Base-by-base conservation (phyloP, 371 early-diverging fungal species). In the Mucor ambiguus region DNA sequence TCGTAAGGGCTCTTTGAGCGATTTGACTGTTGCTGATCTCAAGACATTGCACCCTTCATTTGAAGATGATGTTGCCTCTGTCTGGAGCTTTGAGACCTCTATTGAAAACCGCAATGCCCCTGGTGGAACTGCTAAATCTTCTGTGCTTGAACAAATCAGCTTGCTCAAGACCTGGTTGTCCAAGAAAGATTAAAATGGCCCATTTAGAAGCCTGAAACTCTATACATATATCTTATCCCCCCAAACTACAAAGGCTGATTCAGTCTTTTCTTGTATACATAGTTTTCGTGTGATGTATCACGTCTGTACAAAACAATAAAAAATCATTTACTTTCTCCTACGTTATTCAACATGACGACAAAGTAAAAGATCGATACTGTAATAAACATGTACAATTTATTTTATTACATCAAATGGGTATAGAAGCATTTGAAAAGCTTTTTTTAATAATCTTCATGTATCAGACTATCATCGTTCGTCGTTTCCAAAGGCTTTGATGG, bases 71-170 rank as follows among this genome's bases (percentile, higher is more conserved):
- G 94, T 95, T 18, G 56, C 70, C 18, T 79, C 82, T 41, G 88
- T 95, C 20, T 96, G 93, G 93, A 89, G 94, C 83, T 96, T 85
- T 77, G 95, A 94, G 64, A 82, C 82, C 56, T 92, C 93, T 75
- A 90, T 96, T 38, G 96, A 98, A 58, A 90, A 91, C 74, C 86
- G 98, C 52, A 85, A 85, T 65, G 90, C 94, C 8, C 82, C 89
- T 37, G 98, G 98, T 43, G 98, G 98, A 22, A 98, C 97, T 8
- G 91, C 93, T 70, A 86, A 87, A 37, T 80, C 72, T 43, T 88
- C 93, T 29, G 96, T 97, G 11, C 61, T 78, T 66, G 89, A 75
- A 30, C 98, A 98, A 85, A 92, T 96, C 60, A 73, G 79, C 26
- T 75, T 75, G 68, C 76, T 97, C 48, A 89, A 88, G 72, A 54